These are phyloP conservation scores for Globisporangium mamillatum DNA, from an alignment of 352 stramenopile species.

Conservation along the genomic window DNA sequence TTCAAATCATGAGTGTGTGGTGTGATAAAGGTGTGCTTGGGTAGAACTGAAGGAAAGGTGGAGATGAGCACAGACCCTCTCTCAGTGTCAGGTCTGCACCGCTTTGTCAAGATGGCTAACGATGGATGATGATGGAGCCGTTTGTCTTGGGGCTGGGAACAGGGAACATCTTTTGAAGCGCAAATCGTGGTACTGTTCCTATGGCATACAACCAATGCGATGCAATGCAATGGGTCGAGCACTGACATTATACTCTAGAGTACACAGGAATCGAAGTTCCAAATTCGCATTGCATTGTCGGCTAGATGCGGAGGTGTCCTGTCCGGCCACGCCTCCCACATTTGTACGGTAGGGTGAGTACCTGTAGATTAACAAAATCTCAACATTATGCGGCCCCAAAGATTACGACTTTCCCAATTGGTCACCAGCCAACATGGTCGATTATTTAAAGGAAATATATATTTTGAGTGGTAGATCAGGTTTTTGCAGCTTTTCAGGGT, in stretches of 20 bases:
- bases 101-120: neutral
- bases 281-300: neutral
- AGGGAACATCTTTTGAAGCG: slow-evolving; percentile 4
- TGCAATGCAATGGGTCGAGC: neutral
- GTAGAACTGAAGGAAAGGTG: neutral
- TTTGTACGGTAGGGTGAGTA: neutral
- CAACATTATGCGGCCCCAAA: neutral
- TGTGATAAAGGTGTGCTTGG: neutral
- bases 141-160: neutral
- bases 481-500: neutral
- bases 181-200: neutral
- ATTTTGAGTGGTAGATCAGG: neutral
- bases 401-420: neutral
- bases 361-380: neutral
- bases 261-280: neutral
- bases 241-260: neutral
- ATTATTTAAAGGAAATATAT: neutral
- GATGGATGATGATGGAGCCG: neutral
- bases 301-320: neutral
- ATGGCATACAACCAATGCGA: neutral
- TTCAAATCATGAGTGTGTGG: neutral
- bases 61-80: neutral
- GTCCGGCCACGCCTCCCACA: neutral
- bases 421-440: neutral
- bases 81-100: neutral